phyloP scores from a whole-genome alignment of 1,139 yeast genomes.

The Pichia inconspicua region DNA sequence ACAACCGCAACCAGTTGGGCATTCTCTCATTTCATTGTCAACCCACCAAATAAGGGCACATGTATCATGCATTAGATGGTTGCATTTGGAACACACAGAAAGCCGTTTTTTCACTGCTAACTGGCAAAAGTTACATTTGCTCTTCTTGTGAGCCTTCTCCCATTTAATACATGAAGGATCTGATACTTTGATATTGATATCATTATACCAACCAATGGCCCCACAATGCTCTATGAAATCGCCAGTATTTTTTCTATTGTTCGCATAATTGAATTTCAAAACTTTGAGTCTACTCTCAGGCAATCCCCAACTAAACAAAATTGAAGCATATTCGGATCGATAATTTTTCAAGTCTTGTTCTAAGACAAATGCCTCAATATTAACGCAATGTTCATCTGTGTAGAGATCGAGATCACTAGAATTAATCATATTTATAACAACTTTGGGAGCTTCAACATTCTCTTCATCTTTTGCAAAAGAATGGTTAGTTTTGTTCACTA shows the following conservation, averaged over 20 bases:
- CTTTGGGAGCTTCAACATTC: constrained; percentile 16
- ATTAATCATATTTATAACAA: constrained; percentile 48
- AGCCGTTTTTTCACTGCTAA: constrained; percentile 53
- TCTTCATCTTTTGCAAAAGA: neutral
- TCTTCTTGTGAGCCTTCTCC: constrained; percentile 12
- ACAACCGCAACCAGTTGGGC: constrained; percentile 93
- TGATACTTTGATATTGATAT: neutral
- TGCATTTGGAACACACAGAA: constrained; percentile 65
- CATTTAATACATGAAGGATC: constrained; percentile 10
- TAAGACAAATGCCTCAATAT: constrained; percentile 43
- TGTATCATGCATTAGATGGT: constrained; percentile 66
- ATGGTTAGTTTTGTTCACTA: constrained; percentile 14
- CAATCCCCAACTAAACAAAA: constrained; percentile 76
- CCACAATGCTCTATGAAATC: constrained; percentile 35
- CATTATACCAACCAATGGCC: constrained; percentile 35
- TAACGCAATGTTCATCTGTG: constrained; percentile 39
- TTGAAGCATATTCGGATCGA: constrained; percentile 70
- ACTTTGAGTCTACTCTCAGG: constrained; percentile 72
- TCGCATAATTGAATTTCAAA: constrained; percentile 60
- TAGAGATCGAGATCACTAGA: constrained; percentile 48
- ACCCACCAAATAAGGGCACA: constrained; percentile 86
- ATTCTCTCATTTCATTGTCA: constrained; percentile 40
- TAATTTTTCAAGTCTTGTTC: constrained; percentile 41
- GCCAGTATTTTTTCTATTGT: neutral
- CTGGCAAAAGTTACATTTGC: constrained; percentile 58